Evolutionary conservation across 768 basidiomycete species (phyloP), one percentile per base, ranked within the genome.

Genomic region (Piloderma croceum): DNA sequence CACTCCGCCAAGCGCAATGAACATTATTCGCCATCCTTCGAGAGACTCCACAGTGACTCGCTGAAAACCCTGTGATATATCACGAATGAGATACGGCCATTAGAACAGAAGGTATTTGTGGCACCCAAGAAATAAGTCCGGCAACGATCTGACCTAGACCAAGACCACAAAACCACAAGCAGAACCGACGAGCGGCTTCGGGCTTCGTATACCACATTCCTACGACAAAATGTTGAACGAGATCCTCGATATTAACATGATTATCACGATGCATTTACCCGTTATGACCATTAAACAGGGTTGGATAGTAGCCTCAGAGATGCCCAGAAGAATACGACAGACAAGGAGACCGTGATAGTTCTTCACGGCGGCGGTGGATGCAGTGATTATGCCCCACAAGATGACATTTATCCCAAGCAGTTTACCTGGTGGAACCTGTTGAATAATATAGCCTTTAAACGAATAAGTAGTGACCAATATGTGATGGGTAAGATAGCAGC

Each of bases 11-110:
- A 49, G 44, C 21, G 44, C 44, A 20, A 49, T 44, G 20, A 49
- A 49, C 48, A 49, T 49, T 18, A 46, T 43, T 5, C 48, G 48
- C 48, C 48, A 49, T 9, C 48, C 48, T 6, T 44, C 37, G n/a
- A 49, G 38, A 2, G 42, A 38, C 32, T 49, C 48, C 34, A 43
- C 44, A n/a, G 9, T 34, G 7, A 49, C 44, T 25, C 43, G 44
- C 17, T 40, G 48, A 37, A 49, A 49, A 7, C 48, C 48, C 46
- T 31, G 1, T 23, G 23, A 15, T 22, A 10, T 34, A 24, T 5
- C 17, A 11, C 22, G 22, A 4, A 18, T 5, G 20, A 12, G 24
- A 33, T 3, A 37, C 12, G 13, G 20, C n/a, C 15, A 11, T 1
- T 21, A 27, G 5, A 38, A 42, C 31, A 34, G 17, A 49, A n/a